Conservation (phyloP, 2,329 filamentous ascomycete genomes). For the Botrytis porri region DNA sequence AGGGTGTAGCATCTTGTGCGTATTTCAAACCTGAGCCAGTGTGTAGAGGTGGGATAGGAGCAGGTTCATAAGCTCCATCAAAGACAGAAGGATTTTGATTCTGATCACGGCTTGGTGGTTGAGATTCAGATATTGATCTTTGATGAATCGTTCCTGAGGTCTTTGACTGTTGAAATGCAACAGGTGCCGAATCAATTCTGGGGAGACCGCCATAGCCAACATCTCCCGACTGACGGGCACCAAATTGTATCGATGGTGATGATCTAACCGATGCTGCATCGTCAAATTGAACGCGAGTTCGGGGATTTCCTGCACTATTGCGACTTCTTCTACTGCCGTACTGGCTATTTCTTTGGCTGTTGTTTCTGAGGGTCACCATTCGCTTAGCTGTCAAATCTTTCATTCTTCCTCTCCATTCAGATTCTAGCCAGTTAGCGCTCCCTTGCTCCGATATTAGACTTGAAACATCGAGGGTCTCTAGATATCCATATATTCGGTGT, state of each 20-base stretch:
- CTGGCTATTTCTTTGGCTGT: constrained; percentile 40
- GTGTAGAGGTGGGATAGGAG: constrained; percentile 34
- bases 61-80: constrained; percentile 32
- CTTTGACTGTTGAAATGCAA: constrained; percentile 23
- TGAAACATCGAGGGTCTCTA: constrained; percentile 84
- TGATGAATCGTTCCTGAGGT: constrained; percentile 25
- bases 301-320: constrained; percentile 51
- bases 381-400: constrained; percentile 83
- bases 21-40: constrained; percentile 41
- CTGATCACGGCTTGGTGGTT: constrained; percentile 32
- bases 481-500: constrained; percentile 80
- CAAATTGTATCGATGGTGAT: constrained; percentile 46
- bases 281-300: constrained; percentile 55
- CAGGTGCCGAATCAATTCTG: constrained; percentile 52
- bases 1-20: constrained; percentile 45
- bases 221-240: constrained; percentile 27
- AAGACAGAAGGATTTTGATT: constrained; percentile 27
- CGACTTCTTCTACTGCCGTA: constrained; percentile 57
- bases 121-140: constrained; percentile 38
- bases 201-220: constrained; percentile 24
- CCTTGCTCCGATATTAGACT: constrained; percentile 75
- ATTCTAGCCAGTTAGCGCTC: constrained; percentile 75
- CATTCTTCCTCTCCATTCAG: constrained; percentile 83
- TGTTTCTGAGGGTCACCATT: constrained; percentile 61
- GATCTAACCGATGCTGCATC: constrained; percentile 51